A percentile compares a stretch with the other conserved stretches of the same genome.
These are phyloP conservation scores for Salix exigua DNA, from an alignment of 345 rosid species.

Conservation along the genomic window DNA sequence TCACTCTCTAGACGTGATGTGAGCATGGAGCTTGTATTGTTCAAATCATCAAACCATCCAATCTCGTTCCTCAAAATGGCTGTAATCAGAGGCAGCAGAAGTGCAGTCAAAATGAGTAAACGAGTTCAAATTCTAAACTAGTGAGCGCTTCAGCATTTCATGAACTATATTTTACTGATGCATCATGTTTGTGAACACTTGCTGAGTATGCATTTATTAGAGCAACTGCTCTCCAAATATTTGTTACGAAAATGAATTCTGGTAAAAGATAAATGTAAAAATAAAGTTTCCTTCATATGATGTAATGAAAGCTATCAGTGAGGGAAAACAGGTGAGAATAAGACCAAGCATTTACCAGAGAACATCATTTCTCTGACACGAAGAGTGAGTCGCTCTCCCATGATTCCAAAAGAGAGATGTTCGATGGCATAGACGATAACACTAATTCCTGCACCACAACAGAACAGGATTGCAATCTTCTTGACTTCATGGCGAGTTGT, in stretches of 20 bases:
- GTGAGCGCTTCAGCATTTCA: neutral
- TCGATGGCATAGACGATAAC: conserved; percentile 60
- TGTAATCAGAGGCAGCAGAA: conserved; percentile 18
- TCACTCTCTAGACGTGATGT: conserved; percentile 80
- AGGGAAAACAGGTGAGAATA: neutral
- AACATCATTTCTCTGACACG: conserved; percentile 87
- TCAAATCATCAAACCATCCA: conserved; percentile 87
- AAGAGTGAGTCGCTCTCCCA: conserved; percentile 91
- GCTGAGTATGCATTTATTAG: neutral
- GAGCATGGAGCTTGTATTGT: conserved; percentile 81
- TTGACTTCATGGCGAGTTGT: conserved; percentile 61
- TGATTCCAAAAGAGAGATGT: conserved; percentile 73
- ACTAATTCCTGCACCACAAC: conserved; percentile 58
- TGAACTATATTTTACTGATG: neutral
- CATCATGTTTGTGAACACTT: neutral
- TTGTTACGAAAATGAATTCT: neutral
- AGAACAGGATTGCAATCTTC: conserved; percentile 65
- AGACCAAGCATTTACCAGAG: conserved; percentile 39
- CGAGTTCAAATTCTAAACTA: neutral
- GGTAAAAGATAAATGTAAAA: neutral
- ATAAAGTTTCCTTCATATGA: neutral
- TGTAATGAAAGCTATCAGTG: neutral
- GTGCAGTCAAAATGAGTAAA: neutral
- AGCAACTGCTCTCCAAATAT: neutral
- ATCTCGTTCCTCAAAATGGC: conserved; percentile 88